Conservation (phyloP, 208 protist genomes). For the Kentomonas sorsogonicus region DNA sequence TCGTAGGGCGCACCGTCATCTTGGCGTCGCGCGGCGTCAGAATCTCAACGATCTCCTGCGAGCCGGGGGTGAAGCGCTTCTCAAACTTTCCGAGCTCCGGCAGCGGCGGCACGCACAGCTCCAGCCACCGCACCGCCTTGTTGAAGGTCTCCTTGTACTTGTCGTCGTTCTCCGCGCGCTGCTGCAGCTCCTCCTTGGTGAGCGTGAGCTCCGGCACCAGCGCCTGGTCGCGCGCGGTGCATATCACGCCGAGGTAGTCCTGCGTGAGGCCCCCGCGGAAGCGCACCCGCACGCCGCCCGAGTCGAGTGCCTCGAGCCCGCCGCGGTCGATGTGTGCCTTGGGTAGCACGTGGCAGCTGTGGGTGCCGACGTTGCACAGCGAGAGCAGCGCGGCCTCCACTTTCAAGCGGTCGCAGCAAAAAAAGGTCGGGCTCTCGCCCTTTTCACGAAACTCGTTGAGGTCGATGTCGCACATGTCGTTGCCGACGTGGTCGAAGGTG, state of each 20-base stretch:
- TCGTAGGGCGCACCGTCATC: constrained; percentile 87
- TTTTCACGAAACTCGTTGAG: constrained; percentile 90
- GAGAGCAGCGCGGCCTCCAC: constrained; percentile 80
- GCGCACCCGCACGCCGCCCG: constrained; percentile 80
- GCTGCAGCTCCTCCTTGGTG: constrained; percentile 80
- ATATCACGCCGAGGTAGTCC: constrained; percentile 87
- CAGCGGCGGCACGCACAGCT: constrained; percentile 86
- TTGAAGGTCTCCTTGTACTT: constrained; percentile 55
- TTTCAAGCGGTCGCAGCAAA: constrained; percentile 86
- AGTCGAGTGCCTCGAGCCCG: constrained; percentile 70
- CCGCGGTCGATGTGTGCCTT: constrained; percentile 72
- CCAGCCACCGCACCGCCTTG: constrained; percentile 81
- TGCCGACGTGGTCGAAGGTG: constrained; percentile 89
- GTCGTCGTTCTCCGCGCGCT: constrained; percentile 71
- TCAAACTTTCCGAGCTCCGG: constrained; percentile 79
- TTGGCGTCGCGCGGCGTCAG: constrained; percentile 85
- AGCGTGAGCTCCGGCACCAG: constrained; percentile 77
- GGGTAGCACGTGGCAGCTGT: constrained; percentile 80
- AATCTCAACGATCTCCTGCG: constrained; percentile 88
- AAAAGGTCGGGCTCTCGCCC: constrained; percentile 92
- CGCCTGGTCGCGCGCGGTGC: constrained; percentile 70
- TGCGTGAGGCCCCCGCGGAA: constrained; percentile 75
- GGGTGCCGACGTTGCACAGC: constrained; percentile 71
- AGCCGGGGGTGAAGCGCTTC: constrained; percentile 87
- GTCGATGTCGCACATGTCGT: constrained; percentile 90